Percentiles rank a stretch among this genome's conserved stretches.
These are phyloP conservation scores for Eimeria mitis DNA, from an alignment of 169 alveolate species.

Conservation along the genomic window DNA sequence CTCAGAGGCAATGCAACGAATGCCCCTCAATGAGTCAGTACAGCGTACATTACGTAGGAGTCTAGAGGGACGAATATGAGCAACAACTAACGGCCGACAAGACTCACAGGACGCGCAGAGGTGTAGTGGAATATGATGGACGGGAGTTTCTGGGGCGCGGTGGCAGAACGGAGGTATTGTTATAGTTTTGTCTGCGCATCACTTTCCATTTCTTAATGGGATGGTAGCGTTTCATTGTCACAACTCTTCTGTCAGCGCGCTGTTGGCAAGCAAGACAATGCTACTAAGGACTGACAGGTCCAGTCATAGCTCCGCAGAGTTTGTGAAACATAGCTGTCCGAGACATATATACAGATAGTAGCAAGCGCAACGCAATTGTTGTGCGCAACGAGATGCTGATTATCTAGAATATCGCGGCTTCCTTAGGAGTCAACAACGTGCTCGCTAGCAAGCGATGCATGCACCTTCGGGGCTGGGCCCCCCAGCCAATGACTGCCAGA, in stretches of 20 bases:
- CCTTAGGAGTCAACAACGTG: neutral
- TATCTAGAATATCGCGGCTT: neutral
- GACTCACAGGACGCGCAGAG: neutral
- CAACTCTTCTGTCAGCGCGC: neutral
- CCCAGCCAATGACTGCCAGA: neutral
- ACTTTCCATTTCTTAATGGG: neutral
- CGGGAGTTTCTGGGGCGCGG: neutral
- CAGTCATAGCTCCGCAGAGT: neutral
- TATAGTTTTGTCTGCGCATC: neutral
- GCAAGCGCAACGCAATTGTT: neutral
- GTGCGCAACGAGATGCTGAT: neutral
- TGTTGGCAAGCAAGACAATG: neutral
- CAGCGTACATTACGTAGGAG: neutral
- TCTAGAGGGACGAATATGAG: neutral
- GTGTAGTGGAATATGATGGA: neutral
- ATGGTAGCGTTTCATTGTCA: neutral
- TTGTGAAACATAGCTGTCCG: neutral
- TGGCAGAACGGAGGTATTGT: neutral
- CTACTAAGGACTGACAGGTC: neutral
- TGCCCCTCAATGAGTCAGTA: neutral
- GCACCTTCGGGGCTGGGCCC: constrained; percentile 20
- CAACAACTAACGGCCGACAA: neutral
- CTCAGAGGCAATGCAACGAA: no score
- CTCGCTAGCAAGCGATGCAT: neutral
- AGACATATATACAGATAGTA: neutral